These are phyloP conservation scores for Penicillium fimorum DNA, from an alignment of 495 filamentous ascomycete genomes.

Conservation along the genomic window DNA sequence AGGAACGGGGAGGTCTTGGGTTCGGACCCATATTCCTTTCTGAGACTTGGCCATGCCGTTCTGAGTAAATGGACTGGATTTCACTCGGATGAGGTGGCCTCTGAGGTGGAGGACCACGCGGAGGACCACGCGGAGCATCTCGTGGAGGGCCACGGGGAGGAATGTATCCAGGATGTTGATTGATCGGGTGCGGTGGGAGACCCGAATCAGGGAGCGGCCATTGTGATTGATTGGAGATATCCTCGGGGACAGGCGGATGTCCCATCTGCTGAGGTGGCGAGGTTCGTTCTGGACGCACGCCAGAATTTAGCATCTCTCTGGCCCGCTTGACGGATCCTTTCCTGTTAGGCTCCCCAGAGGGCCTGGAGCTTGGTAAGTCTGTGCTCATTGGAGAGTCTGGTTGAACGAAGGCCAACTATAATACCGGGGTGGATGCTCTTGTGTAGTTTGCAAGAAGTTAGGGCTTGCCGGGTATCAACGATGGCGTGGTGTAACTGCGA, in stretches of 20 bases:
- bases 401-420: neutral
- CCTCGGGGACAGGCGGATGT: constrained; percentile 28
- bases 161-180: constrained; percentile 42
- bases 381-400: constrained; percentile 20
- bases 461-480: constrained; percentile 8
- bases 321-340: constrained; percentile 49
- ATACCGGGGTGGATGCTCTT: neutral
- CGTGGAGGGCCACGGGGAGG: constrained; percentile 55
- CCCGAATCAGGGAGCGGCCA: constrained; percentile 45
- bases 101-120: constrained; percentile 60
- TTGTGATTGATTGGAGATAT: constrained; percentile 27
- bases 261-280: constrained; percentile 23
- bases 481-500: neutral
- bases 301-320: constrained; percentile 54
- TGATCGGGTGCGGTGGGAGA: constrained; percentile 31
- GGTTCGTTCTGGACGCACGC: constrained; percentile 39
- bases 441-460: constrained; percentile 1
- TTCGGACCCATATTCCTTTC: constrained; percentile 42
- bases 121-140: constrained; percentile 49
- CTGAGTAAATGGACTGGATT: constrained; percentile 38
- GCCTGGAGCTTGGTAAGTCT: constrained; percentile 3
- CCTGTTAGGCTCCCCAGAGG: constrained; percentile 18
- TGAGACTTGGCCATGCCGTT: constrained; percentile 55
- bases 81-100: constrained; percentile 61
- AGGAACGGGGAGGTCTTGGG: constrained; percentile 49